Evolutionary conservation across 2,329 filamentous ascomycete genomes (phyloP).

Genomic region (Tympanopsis confertula): DNA sequence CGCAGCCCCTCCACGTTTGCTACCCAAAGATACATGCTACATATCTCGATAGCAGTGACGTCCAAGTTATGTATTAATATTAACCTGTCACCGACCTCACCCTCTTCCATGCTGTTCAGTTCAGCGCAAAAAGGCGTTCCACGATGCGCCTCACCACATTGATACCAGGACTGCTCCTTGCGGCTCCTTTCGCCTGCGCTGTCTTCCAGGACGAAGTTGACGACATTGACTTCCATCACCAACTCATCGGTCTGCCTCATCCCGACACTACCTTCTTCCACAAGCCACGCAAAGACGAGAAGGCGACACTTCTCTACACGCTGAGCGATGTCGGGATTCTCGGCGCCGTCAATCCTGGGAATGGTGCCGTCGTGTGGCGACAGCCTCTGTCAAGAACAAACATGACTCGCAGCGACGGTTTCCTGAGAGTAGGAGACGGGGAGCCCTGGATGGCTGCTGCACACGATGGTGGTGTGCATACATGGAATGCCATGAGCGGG

Average conservation of each 20-base stretch:
- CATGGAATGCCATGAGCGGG: slow-evolving; percentile 77
- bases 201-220: slow-evolving; percentile 86
- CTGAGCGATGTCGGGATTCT: slow-evolving; percentile 74
- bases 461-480: slow-evolving; percentile 55
- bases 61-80: no score
- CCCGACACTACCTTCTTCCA: slow-evolving; percentile 88
- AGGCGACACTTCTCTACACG: slow-evolving; percentile 82
- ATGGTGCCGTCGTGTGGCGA: slow-evolving; percentile 76
- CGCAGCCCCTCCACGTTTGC: no score
- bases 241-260: slow-evolving; percentile 73
- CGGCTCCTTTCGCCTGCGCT: slow-evolving; percentile 44
- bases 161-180: slow-evolving; percentile 23
- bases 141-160: no score
- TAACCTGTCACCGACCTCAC: no score
- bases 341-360: slow-evolving; percentile 80
- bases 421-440: slow-evolving; percentile 64
- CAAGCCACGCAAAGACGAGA: slow-evolving; percentile 67
- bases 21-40: no score
- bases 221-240: slow-evolving; percentile 84
- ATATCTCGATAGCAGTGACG: no score
- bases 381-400: slow-evolving; percentile 52
- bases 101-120: no score
- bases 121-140: no score
- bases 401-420: slow-evolving; percentile 29
- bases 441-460: slow-evolving; percentile 70